Evolutionary conservation across 352 stramenopile genomes (phyloP), one percentile per base, ranked within the genome.

Genomic region (Globisporangium solare): DNA sequence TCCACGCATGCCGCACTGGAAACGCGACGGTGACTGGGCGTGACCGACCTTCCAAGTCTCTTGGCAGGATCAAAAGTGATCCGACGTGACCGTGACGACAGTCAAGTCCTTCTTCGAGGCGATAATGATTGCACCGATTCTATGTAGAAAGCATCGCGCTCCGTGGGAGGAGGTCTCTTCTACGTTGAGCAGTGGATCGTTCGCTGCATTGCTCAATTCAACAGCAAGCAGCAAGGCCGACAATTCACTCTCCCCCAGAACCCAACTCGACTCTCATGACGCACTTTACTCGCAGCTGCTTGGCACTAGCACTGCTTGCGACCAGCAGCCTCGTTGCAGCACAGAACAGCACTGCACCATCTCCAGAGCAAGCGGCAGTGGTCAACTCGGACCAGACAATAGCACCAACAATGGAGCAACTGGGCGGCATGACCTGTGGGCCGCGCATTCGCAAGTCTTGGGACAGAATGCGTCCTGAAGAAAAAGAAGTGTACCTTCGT

Each of bases 371-470:
- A 42, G 27, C 22, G 5, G 14, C 22, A 15, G 8, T 12, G 24
- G 15, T 37, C n/a, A 13, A 6, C 43, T 15, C 6, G 17, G 51
- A 31, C 20, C 7, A 27, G 3, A 46, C 48, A 51, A 31, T 20
- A 50, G 17, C 22, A 35, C 27, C 27, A 10, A 15, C 31, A 40
- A 47, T 48, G 18, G 57, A 63, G 57, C 57, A 64, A 13, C 18
- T 64, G 17, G 10, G 45, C 10, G 32, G 42, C 10, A n/a, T 31
- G 13, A 5, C 41, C 13, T 94, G 85, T 41, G 80, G 81, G 1
- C 77, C 78, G 5, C 83, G 86, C 15, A 86, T 93, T 32, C 82
- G 86, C 20, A 88, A 84, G 60, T 72, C 86, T 15, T 95, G 86
- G 86, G 80, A 94, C 3, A 47, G 60, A 12, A 53, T 91, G 54